Conservation (phyloP, 441 rosid species). For the Erysimum pusillum region DNA sequence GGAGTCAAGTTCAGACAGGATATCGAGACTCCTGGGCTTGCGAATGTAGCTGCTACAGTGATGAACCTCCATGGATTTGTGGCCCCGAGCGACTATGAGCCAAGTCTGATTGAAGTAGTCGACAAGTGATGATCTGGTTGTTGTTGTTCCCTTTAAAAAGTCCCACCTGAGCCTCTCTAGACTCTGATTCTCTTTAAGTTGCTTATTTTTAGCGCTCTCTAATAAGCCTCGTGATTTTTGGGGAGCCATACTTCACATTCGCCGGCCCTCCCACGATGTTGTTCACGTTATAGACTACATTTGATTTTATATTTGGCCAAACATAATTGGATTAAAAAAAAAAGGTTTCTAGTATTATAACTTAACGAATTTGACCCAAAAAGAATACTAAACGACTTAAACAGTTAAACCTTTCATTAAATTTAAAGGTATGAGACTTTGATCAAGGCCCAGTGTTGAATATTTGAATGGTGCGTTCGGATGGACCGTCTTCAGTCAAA, state of each 20-base stretch:
- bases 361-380: no score
- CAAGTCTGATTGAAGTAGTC: conserved; percentile 81
- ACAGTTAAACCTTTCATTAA: neutral
- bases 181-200: conserved; percentile 12
- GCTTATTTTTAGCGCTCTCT: neutral
- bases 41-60: conserved; percentile 96
- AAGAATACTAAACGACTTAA: neutral
- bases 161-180: conserved; percentile 5
- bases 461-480: no score
- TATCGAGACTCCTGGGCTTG: conserved; percentile 83
- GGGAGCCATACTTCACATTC: conserved; percentile 22
- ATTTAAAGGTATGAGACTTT: neutral
- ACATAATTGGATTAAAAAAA: neutral
- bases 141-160: conserved; percentile 16
- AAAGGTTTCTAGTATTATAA: neutral
- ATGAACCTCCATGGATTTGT: conserved; percentile 93
- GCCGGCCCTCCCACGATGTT: conserved; percentile 34
- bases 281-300: conserved; percentile 23
- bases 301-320: neutral
- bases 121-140: conserved; percentile 51
- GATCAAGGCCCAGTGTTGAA: no score
- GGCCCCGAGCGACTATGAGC: conserved; percentile 88
- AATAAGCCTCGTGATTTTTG: conserved; percentile 38
- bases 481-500: no score
- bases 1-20: conserved; percentile 80